Evolutionary conservation across 768 basidiomycete species (phyloP).

Genomic region (Mycena vulgaris): DNA sequence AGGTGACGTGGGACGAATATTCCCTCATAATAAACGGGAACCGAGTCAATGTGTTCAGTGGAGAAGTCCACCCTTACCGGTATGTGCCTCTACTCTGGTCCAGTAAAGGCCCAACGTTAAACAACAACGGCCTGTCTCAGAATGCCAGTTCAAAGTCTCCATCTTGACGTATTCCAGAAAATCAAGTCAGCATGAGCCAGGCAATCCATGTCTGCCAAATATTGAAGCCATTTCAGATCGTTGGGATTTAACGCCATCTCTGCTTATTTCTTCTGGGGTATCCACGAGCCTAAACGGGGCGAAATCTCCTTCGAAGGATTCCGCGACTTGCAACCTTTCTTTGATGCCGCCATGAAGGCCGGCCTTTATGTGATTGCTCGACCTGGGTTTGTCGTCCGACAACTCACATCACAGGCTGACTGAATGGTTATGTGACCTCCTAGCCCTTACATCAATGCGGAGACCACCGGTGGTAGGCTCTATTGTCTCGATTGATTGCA

Average conservation of each 20-base stretch:
- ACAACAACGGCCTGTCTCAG: constrained; percentile 33
- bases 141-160: constrained; percentile 58
- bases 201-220: not conserved
- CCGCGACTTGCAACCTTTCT: constrained; percentile 68
- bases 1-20: constrained; percentile 65
- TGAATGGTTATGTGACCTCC: not conserved
- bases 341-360: constrained; percentile 67
- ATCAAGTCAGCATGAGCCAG: constrained; percentile 50
- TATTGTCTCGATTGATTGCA: not conserved
- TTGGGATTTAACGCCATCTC: constrained; percentile 62
- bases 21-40: constrained; percentile 59
- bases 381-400: constrained; percentile 54
- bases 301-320: constrained; percentile 69
- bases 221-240: constrained; percentile 43
- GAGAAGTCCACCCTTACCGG: constrained; percentile 62
- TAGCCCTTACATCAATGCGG: constrained; percentile 64
- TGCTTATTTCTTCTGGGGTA: constrained; percentile 62
- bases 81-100: constrained; percentile 15
- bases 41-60: constrained; percentile 58
- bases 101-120: not conserved
- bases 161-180: constrained; percentile 62
- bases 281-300: constrained; percentile 62
- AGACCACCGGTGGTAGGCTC: constrained; percentile 60
- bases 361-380: constrained; percentile 72
- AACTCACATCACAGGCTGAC: not conserved